Base-by-base conservation (phyloP, 306 rosid species). In the Lupinus albus region DNA sequence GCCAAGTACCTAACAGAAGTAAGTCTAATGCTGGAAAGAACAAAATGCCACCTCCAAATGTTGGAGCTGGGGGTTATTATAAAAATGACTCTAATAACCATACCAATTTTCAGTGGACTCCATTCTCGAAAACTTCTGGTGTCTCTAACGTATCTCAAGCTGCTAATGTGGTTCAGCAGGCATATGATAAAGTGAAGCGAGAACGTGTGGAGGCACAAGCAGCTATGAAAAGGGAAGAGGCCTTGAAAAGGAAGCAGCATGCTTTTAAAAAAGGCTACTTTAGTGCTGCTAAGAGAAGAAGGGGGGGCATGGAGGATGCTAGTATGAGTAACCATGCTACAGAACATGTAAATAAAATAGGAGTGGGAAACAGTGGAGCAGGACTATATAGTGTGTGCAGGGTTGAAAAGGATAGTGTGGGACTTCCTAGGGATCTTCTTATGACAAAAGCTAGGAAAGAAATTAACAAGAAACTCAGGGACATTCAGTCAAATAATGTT, bases 131-230 rank as follows among this genome's bases (percentile, higher is more conserved):
- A 73, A 74, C 85, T 10, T 65, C 87, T 21, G 86, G 88, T 73
- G 77, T 88, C 81, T 84, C 98, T 25, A 54, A 81, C 41, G 88
- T 83, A 28, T 84, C 93, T 80, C 96, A 87, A 75, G 99, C 99
- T 63, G 96, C 97, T 63, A 88, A 21, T 53, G 83, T 88, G 74
- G 99, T 93, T 76, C 94, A 88, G 69, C 97, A 86, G 76, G 96
- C 97, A 12, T 90, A 90, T 61, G 89, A 88, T 80, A 89, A 88
- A 82, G 97, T 91, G 72, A 93, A 82, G 81, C 88, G 94, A 77
- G 92, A 86, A 38, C 97, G 99, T 0, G 97, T 84, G 84, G 94
- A 83, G 59, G 90, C 96, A 42, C 96, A 90, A 73, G 96, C 89
- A n/a, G 90, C 94, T 61, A 62, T 58, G 36, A 88, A 82, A 76